Evolutionary conservation across 495 filamentous ascomycete species (phyloP).

Genomic region (Chaetomium tenue): DNA sequence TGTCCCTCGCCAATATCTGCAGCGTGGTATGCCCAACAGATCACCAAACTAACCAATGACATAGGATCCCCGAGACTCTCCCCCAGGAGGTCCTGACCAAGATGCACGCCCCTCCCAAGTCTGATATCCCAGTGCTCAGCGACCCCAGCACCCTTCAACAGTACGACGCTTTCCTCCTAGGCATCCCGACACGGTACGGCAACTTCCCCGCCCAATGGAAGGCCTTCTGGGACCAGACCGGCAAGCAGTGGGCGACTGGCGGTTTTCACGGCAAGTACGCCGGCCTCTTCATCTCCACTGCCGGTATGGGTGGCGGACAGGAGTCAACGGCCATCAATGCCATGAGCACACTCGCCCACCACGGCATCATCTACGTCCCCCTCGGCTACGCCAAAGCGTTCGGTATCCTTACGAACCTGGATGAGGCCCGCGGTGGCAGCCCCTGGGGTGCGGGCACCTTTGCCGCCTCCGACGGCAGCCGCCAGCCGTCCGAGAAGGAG

Average conservation of each 20-base stretch:
- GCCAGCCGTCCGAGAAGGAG: conserved; percentile 73
- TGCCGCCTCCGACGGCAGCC: conserved; percentile 73
- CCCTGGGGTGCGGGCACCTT: conserved; percentile 97
- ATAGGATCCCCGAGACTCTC: conserved; percentile 82
- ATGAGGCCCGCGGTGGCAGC: conserved; percentile 77
- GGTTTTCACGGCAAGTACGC: conserved; percentile 88
- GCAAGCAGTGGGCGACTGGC: conserved; percentile 67
- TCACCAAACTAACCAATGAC: background rate
- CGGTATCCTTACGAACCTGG: conserved; percentile 60
- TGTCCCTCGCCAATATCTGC: conserved; percentile 24
- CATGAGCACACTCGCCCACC: conserved; percentile 87
- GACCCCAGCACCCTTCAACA: conserved; percentile 64
- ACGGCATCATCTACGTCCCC: conserved; percentile 94
- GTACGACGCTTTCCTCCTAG: conserved; percentile 91
- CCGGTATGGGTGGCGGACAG: conserved; percentile 82
- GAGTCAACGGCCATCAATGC: conserved; percentile 79
- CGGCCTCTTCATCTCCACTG: conserved; percentile 87
- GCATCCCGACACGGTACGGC: conserved; percentile 96
- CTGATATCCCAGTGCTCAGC: conserved; percentile 60
- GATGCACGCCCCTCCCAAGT: conserved; percentile 87
- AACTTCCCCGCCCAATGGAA: conserved; percentile 99
- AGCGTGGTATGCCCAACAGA: too few species aligned
- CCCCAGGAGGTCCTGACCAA: conserved; percentile 68
- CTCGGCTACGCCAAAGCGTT: conserved; percentile 88
- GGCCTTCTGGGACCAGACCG: conserved; percentile 81